Evolutionary conservation across 169 alveolate species (phyloP).

Genomic region (Eimeria acervulina): DNA sequence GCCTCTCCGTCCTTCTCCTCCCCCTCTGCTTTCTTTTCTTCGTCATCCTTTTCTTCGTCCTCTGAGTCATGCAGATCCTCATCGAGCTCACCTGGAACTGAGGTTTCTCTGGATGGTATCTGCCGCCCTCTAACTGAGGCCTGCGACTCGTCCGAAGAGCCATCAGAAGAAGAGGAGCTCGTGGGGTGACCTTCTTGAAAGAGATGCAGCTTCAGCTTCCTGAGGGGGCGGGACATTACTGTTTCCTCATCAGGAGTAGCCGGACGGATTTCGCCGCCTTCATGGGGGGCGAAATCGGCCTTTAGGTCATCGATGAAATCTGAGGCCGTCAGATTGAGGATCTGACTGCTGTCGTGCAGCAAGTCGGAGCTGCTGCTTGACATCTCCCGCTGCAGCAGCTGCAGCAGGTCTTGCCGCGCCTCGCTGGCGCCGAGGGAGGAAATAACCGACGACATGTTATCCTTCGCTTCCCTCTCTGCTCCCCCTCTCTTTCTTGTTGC

Average conservation of each 20-base stretch:
- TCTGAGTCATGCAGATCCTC: constrained; percentile 8
- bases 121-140: neutral
- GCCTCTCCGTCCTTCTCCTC: constrained; percentile 9
- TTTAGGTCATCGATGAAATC: constrained; percentile 34
- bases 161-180: neutral
- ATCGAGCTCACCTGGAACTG: constrained; percentile 51
- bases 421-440: constrained; percentile 14
- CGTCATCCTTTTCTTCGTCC: neutral
- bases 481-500: neutral
- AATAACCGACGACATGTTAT: too few species aligned
- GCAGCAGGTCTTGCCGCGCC: constrained; percentile 13
- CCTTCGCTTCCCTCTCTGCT: neutral
- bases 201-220: neutral
- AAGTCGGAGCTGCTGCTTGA: neutral
- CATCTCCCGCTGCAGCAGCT: constrained; percentile 19
- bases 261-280: neutral
- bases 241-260: neutral
- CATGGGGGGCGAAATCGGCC: constrained; percentile 36
- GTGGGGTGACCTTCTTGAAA: neutral
- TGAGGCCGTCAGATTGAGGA: constrained; percentile 43
- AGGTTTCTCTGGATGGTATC: constrained; percentile 55
- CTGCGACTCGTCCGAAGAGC: neutral
- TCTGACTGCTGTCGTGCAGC: neutral
- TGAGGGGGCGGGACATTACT: constrained; percentile 49
- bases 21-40: neutral